Evolutionary conservation across 2,329 filamentous ascomycete genomes (phyloP).

Genomic region (Cercospora sesami): DNA sequence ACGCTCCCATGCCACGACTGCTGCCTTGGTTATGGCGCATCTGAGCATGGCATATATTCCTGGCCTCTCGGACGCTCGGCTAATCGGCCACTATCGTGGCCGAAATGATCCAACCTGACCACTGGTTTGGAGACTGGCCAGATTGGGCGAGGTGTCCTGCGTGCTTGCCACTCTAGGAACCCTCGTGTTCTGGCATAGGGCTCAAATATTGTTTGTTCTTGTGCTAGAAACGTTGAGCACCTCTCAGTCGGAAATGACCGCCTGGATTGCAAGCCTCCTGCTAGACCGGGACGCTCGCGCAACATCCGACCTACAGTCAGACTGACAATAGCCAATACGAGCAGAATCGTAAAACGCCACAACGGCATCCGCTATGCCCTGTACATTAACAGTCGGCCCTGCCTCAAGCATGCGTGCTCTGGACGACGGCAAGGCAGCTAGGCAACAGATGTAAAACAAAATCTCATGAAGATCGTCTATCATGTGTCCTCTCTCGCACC

Average conservation of each 20-base stretch:
- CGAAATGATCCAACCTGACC: conserved; percentile 2
- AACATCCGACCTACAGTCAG: neutral
- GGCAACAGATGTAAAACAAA: neutral
- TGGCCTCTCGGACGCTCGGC: neutral
- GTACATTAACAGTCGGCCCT: neutral
- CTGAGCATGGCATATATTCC: neutral
- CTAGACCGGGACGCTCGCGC: neutral
- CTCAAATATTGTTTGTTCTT: neutral
- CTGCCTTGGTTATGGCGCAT: neutral
- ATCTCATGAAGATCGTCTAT: neutral
- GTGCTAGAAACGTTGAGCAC: neutral
- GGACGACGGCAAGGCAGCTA: neutral
- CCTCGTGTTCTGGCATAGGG: neutral
- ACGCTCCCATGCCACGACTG: neutral
- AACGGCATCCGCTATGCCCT: neutral
- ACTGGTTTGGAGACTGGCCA: neutral
- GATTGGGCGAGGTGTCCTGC: neutral
- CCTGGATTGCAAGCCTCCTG: neutral
- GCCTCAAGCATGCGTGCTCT: neutral
- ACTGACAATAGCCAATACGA: neutral
- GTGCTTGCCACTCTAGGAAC: neutral
- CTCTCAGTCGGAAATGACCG: neutral
- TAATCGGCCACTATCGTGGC: neutral
- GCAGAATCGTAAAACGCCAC: neutral
- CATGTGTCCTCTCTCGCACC: conserved; percentile 4